Base-by-base conservation (phyloP, 371 early-diverging fungal species). In the Rhizopus arrhizus region DNA sequence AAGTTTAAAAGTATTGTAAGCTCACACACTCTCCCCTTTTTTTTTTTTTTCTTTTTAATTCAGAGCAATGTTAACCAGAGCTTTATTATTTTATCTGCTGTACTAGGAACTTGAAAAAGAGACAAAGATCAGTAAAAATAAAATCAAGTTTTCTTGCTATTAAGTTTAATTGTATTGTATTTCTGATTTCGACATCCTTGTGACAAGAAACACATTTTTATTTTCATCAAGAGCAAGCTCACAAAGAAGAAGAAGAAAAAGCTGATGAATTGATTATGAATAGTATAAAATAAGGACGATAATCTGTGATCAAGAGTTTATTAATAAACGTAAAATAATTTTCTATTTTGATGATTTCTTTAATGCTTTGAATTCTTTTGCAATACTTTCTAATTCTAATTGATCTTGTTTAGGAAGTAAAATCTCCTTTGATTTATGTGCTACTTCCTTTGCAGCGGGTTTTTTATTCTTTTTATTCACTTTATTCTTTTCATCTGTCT, bases 331-430 rank as follows among this genome's bases (percentile, higher is more conserved):
- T 45, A n/a, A 15, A 8, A 38, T 38, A 38, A 7, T 10, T 48
- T 4, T 48, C 28, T 48, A 48, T 48, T 48, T 48, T 29, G 36
- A 29, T 47, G 28, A 29, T 54, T 61, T 49, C 59, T 61, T 47
- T n/a, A 65, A 48, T 41, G 56, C 61, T 33, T 53, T 50, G 38
- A 67, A 67, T 45, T 70, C 67, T 11, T 64, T 66, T 36, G 64
- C 67, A 58, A 66, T 56, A 45, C 40, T 73, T 45, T 59, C 61
- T 47, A 67, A 66, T 51, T 62, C 72, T 31, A 43, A n/a, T 45
- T 68, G 58, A 61, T 68, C 68, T 56, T 67, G 64, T 34, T 65
- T 64, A 16, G 69, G 65, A 28, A 69, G 59, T 5, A 42, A 43
- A 22, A 65, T 47, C 35, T 61, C 55, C 41, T 66, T 66, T 4